Base-by-base conservation (phyloP, 2,329 filamentous ascomycete species). In the Arthrobotrys sinensis region DNA sequence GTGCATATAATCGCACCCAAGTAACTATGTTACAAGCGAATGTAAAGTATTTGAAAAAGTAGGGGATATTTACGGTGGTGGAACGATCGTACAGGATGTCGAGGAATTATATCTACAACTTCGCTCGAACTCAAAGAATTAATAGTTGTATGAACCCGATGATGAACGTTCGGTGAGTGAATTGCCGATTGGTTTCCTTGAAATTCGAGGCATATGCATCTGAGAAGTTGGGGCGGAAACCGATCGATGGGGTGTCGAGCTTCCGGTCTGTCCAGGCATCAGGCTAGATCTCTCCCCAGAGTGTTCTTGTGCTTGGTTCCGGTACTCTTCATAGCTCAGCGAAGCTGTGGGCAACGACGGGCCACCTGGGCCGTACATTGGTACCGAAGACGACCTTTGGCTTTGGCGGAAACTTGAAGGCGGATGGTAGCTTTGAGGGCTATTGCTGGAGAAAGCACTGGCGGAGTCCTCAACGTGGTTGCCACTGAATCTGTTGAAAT, bases 401-500 rank as follows among this genome's bases (percentile, higher is more conserved):
- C 63, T 72, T 38, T 63, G 64, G 21, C 62, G 67, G 53, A 63
- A 78, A 46, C 75, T 72, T 2, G 75, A 72, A 34, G 75, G 75
- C 14, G 75, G 75, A 46, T 63, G 24, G 19, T 78, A 64, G 19
- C 60, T 34, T 10, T 55, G 62, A 34, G 75, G 67, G n/a, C 66
- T 78, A 21, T 43, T 53, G 36, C 62, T 67, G 3, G 46, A 55
- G 48, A 78, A 78, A 12, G 75, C 75, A 32, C 62, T 55, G 32
- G 75, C 7, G 7, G 75, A 78, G 24, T 78, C 75, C 10, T 78
- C 67, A n/a, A 72, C 38, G 16, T 78, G 67, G 32, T 71, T 78
- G 38, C 75, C 75, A 24, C 75, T 78, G 62, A 78, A 78, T 40
- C 75, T 57, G 53, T 72, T 78, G 32, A 78, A 78, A 21, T 78